phyloP scores from a whole-genome alignment of 1,284 basidiomycete genomes.

The Testicularia cyperi region DNA sequence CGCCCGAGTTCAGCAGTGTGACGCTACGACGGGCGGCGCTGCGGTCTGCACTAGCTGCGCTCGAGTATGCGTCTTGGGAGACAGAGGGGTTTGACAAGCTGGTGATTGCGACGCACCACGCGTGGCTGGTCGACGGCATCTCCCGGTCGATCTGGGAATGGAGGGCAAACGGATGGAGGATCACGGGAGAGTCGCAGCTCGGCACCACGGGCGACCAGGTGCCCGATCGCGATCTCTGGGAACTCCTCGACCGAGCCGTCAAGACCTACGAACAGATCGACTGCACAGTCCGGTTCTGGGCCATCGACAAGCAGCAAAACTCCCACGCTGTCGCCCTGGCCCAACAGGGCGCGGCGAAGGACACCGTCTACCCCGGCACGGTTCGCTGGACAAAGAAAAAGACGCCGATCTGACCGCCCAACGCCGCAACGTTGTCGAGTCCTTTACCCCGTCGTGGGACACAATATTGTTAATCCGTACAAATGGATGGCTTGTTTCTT shows the following conservation, averaged over 20 bases:
- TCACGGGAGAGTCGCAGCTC: constrained; percentile 34
- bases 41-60: constrained; percentile 49
- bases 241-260: constrained; percentile 51
- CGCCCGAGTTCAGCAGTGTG: constrained; percentile 28
- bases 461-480: background rate
- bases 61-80: constrained; percentile 54
- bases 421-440: too few relatives aligned
- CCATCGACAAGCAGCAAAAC: constrained; percentile 40
- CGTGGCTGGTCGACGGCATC: constrained; percentile 57
- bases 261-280: constrained; percentile 53
- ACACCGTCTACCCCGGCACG: constrained; percentile 43
- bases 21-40: constrained; percentile 47
- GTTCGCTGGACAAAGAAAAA: constrained; percentile 54
- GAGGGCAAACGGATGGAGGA: constrained; percentile 50
- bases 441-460: too few relatives aligned
- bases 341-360: constrained; percentile 49
- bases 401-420: too few relatives aligned
- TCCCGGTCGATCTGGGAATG: constrained; percentile 55
- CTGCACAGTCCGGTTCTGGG: constrained; percentile 58
- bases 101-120: constrained; percentile 52
- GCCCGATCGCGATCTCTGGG: constrained; percentile 57
- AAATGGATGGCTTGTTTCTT: background rate
- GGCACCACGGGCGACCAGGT: constrained; percentile 49
- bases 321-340: constrained; percentile 41
- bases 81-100: constrained; percentile 58